phyloP scores from a whole-genome alignment of 2,329 filamentous ascomycete species.

The Fusarium neocosmosporiellum region DNA sequence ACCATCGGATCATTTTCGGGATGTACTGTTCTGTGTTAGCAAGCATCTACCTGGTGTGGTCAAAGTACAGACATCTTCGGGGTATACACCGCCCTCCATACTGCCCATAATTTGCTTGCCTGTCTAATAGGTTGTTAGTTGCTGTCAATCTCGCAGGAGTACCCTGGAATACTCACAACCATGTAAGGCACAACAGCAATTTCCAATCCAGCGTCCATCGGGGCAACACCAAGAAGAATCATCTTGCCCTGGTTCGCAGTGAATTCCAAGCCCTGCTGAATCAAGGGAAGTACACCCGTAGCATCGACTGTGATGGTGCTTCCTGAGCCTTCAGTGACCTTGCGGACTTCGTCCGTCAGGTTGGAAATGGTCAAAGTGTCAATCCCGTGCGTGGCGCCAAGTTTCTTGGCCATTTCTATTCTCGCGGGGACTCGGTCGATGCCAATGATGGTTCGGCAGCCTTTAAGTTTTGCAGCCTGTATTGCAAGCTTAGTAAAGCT shows the following conservation, averaged over 20 bases:
- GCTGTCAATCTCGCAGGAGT: too few species aligned
- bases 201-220: constrained; percentile 7
- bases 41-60: background rate
- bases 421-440: constrained; percentile 5
- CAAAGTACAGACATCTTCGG: background rate
- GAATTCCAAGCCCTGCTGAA: constrained; percentile 4
- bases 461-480: constrained; percentile 7
- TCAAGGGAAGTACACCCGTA: background rate
- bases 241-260: constrained; percentile 17
- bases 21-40: background rate
- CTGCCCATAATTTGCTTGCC: background rate
- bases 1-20: background rate
- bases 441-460: constrained; percentile 12
- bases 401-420: constrained; percentile 11
- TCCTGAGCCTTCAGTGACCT: background rate
- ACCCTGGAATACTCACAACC: background rate
- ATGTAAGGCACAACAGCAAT: background rate
- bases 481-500: background rate
- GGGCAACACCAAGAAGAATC: constrained; percentile 16
- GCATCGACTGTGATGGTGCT: background rate
- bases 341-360: background rate
- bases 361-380: background rate
- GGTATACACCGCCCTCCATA: background rate
- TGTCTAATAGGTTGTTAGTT: background rate
- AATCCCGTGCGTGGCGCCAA: constrained; percentile 11